Conservation (phyloP, 176 grass and related monocot genomes). For the Hsuehochloa calcarea region DNA sequence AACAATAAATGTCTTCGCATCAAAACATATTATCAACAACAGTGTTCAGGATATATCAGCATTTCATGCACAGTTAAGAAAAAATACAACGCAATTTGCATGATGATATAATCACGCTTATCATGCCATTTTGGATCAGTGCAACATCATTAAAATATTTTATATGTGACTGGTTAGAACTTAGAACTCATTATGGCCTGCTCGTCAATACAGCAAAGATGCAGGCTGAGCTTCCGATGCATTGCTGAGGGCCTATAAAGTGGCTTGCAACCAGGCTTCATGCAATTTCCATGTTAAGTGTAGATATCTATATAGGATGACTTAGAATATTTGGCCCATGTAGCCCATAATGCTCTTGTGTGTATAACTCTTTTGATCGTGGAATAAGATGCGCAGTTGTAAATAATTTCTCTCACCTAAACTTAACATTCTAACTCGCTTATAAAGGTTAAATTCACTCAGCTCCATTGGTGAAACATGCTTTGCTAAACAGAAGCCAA, state of each 20-base stretch:
- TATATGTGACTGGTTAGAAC: background rate
- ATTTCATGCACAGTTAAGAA: background rate
- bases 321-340: too few species aligned
- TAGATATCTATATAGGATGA: too few species aligned
- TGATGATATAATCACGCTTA: background rate
- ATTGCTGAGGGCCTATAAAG: background rate
- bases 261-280: background rate
- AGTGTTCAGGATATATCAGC: slow-evolving; percentile 1
- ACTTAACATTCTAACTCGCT: too few species aligned
- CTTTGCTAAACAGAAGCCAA: background rate
- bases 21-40: slow-evolving; percentile 1
- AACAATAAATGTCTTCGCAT: background rate
- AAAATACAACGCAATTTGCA: background rate
- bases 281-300: background rate
- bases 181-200: background rate
- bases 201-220: background rate
- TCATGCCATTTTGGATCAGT: background rate
- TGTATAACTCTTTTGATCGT: too few species aligned
- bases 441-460: background rate
- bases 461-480: background rate
- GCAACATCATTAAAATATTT: background rate
- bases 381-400: too few species aligned
- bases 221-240: background rate
- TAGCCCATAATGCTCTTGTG: too few species aligned
- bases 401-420: too few species aligned